Evolutionary conservation across 192 early-diverging fungal species (phyloP), one percentile per base, ranked within the genome.

Genomic region (Backusella macrospora): DNA sequence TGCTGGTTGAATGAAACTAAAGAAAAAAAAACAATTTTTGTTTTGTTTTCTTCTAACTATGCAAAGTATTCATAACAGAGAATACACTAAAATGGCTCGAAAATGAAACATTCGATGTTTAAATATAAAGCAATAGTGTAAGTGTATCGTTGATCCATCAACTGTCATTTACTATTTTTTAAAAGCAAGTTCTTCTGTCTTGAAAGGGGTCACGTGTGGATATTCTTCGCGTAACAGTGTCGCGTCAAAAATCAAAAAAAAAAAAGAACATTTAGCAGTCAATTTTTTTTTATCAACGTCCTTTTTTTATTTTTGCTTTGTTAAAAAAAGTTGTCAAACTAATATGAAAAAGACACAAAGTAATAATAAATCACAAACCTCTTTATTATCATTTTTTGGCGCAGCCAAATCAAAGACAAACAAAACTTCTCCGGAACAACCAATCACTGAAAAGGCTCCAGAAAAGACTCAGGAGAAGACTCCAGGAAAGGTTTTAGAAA

Each of bases 191-290:
- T 34, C 29, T 2, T 34, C 29, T 34, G n/a, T 34, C 29, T 34
- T 34, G 29, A 43, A 43, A 43, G 8, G 0, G 10, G 42, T 43
- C 42, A 43, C 42, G 42, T 43, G 42, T 43, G 2, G 29, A 34
- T 34, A 4, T 43, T 43, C 0, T 43, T 43, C 42, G 42, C 42
- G 42, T 43, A 43, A 43, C 42, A 43, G 6, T 43, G 6, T 6
- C 49, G 49, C 49, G 49, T 55, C n/a, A 34, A 34, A 34, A 34
- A 34, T 2, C 2, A 34, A 34, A 34, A 34, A 34, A 34, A n/a
- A n/a, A n/a, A n/a, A n/a, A n/a, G n/a, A n/a, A n/a, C 13, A 49
- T 52, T 55, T 23, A 55, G 49, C 49, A 55, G 49, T 55, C 49
- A 55, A 21, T 23, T 55, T 55, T 55, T 49, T 55, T 55, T 55